Conservation (phyloP, 345 rosid species). For the Euphorbia pulcherrima region DNA sequence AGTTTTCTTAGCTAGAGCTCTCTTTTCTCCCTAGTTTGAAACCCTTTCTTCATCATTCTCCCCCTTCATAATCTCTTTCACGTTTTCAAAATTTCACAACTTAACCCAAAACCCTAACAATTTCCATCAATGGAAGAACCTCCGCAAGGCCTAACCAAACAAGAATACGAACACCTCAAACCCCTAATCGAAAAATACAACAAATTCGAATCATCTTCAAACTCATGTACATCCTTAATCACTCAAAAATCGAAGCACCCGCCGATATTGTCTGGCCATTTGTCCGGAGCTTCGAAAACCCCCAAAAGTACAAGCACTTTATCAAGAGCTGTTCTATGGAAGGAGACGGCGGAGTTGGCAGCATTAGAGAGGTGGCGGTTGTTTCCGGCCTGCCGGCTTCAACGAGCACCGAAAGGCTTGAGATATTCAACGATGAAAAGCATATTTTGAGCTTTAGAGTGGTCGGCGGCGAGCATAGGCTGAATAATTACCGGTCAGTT, state of each 20-base stretch:
- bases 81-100: neutral
- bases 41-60: neutral
- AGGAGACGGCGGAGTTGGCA: conserved; percentile 58
- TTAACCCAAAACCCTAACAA: neutral
- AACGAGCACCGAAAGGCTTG: conserved; percentile 79
- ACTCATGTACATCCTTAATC: conserved; percentile 67
- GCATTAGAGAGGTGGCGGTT: conserved; percentile 65
- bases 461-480: conserved; percentile 80
- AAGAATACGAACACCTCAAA: conserved; percentile 47
- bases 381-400: conserved; percentile 81
- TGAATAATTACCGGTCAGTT: conserved; percentile 65
- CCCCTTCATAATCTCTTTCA: neutral
- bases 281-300: conserved; percentile 58
- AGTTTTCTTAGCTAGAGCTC: neutral
- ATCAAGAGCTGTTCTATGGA: conserved; percentile 58
- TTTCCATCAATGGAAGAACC: conserved; percentile 5
- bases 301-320: conserved; percentile 81
- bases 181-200: conserved; percentile 55
- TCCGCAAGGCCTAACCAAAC: conserved; percentile 46
- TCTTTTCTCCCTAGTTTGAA: neutral
- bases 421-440: conserved; percentile 63
- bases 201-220: conserved; percentile 41
- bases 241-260: conserved; percentile 71
- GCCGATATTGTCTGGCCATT: conserved; percentile 59
- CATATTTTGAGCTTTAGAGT: conserved; percentile 73